Percentiles rank a stretch among this genome's conserved stretches.
Conservation (phyloP, 768 basidiomycete genomes). For the Collybia sp. region DNA sequence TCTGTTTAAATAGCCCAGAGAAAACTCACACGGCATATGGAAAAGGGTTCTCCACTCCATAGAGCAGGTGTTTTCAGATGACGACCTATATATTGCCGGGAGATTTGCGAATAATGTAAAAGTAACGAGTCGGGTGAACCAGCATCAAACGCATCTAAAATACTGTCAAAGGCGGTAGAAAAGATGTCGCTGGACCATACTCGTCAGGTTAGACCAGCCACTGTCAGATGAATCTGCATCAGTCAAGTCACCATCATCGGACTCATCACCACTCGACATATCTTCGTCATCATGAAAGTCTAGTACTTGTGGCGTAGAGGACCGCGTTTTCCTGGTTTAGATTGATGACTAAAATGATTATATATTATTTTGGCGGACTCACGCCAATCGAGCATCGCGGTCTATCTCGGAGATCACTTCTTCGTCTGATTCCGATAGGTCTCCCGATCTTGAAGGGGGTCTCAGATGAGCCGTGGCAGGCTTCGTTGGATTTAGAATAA, state of each 20-base stretch:
- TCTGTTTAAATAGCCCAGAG: neutral
- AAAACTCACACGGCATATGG: slow-evolving; percentile 34
- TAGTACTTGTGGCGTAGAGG: slow-evolving; percentile 33
- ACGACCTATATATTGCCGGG: slow-evolving; percentile 40
- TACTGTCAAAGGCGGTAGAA: neutral
- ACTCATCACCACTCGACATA: slow-evolving; percentile 72
- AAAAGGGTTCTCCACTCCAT: slow-evolving; percentile 48
- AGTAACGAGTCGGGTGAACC: slow-evolving; percentile 23
- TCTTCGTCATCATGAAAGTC: slow-evolving; percentile 36
- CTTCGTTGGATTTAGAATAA: too few species aligned
- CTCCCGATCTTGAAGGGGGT: slow-evolving; percentile 14
- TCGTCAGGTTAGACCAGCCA: slow-evolving; percentile 40
- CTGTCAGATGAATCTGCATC: slow-evolving; percentile 46
- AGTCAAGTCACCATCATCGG: slow-evolving; percentile 69
- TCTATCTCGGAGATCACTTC: slow-evolving; percentile 60
- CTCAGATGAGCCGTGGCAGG: neutral
- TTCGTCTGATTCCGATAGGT: slow-evolving; percentile 64
- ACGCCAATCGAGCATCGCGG: slow-evolving; percentile 72
- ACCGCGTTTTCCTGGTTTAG: slow-evolving; percentile 44
- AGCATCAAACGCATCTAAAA: slow-evolving; percentile 11
- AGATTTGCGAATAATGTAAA: slow-evolving; percentile 42
- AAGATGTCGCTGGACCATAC: slow-evolving; percentile 17
- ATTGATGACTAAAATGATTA: slow-evolving; percentile 17
- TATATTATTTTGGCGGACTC: too few species aligned
- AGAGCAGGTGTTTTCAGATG: slow-evolving; percentile 26